These are phyloP conservation scores for Lodderomyces parapsilosis DNA, from an alignment of 1,139 yeast genomes.

Conservation along the genomic window DNA sequence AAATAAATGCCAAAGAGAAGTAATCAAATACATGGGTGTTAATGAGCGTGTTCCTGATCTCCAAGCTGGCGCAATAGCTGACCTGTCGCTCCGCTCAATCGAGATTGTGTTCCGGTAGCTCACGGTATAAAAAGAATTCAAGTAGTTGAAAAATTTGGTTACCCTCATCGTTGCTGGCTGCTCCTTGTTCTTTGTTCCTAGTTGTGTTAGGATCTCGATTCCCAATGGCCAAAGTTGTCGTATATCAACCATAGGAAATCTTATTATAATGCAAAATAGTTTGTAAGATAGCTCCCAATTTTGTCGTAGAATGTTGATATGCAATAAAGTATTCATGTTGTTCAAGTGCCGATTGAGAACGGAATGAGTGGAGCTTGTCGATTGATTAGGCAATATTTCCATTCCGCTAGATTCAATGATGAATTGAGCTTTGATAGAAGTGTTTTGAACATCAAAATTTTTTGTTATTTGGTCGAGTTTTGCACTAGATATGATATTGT, in stretches of 20 bases:
- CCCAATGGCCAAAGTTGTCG: slow-evolving; percentile 62
- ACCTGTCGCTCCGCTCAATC: slow-evolving; percentile 8
- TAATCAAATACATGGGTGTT: slow-evolving; percentile 37
- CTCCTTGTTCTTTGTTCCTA: background rate
- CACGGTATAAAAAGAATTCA: slow-evolving; percentile 27
- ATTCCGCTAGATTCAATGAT: slow-evolving; percentile 28
- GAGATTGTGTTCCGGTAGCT: slow-evolving; percentile 11
- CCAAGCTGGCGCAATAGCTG: slow-evolving; percentile 35
- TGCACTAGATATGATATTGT: slow-evolving; percentile 11
- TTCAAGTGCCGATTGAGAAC: slow-evolving; percentile 26
- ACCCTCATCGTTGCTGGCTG: slow-evolving; percentile 15
- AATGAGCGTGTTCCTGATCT: slow-evolving; percentile 37
- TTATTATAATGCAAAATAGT: slow-evolving; percentile 47
- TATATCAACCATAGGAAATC: slow-evolving; percentile 50
- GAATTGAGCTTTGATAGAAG: slow-evolving; percentile 24
- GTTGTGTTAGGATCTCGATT: slow-evolving; percentile 28
- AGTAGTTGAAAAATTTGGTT: slow-evolving; percentile 37
- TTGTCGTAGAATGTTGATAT: slow-evolving; percentile 36
- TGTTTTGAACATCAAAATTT: slow-evolving; percentile 22
- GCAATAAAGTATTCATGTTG: slow-evolving; percentile 34
- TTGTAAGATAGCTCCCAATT: slow-evolving; percentile 59
- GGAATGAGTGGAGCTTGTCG: slow-evolving; percentile 9
- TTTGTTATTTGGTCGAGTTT: slow-evolving; percentile 17
- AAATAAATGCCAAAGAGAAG: slow-evolving; percentile 37
- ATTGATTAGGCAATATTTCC: slow-evolving; percentile 27